Evolutionary conservation across 2,329 filamentous ascomycete genomes (phyloP).

Genomic region (Aureobasidium sp.): DNA sequence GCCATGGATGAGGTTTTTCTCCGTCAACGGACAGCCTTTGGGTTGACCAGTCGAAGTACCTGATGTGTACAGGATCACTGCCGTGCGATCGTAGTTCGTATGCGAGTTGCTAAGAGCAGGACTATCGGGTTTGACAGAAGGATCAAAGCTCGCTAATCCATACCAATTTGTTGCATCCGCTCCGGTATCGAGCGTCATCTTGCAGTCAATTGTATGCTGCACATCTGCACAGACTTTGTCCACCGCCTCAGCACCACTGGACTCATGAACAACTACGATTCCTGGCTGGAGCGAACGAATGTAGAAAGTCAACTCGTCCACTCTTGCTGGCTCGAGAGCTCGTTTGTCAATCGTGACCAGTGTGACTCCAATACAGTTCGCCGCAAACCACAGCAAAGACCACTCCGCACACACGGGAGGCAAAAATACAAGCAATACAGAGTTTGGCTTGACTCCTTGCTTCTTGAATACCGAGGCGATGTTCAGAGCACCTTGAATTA

Average conservation of each 20-base stretch:
- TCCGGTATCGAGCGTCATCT: neutral
- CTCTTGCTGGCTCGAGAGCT: neutral
- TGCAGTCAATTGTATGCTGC: neutral
- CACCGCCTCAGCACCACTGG: neutral
- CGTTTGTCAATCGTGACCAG: neutral
- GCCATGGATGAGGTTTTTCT: neutral
- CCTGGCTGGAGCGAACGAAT: neutral
- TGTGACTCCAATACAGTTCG: neutral
- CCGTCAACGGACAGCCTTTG: neutral
- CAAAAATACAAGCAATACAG: neutral
- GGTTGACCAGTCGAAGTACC: neutral
- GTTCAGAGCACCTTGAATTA: neutral
- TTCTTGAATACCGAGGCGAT: neutral
- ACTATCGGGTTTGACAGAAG: too few species aligned
- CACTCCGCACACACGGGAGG: conserved; percentile 1
- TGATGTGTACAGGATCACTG: neutral
- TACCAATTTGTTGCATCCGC: neutral
- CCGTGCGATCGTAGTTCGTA: neutral
- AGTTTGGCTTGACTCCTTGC: neutral
- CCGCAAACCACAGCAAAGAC: neutral
- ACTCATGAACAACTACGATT: neutral
- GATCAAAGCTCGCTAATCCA: neutral
- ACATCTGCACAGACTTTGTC: neutral
- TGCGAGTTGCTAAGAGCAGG: neutral
- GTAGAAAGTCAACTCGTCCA: neutral